Conservation (phyloP, 768 basidiomycete species). For the Hericium erinaceus region DNA sequence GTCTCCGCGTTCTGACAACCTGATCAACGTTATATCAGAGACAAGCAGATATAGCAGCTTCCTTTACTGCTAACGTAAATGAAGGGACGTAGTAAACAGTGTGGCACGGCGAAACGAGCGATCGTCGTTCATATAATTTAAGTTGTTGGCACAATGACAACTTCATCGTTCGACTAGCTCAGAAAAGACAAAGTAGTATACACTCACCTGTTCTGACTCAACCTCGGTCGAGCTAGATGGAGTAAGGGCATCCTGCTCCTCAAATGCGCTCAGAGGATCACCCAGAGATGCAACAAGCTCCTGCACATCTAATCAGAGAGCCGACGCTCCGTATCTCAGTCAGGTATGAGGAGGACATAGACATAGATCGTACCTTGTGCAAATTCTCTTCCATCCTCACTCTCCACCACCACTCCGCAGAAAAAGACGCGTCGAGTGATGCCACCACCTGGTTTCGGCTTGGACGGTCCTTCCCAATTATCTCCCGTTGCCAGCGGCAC, state of each 20-base stretch:
- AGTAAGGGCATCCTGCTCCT: neutral
- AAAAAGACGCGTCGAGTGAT: conserved; percentile 79
- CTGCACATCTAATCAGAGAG: conserved; percentile 5
- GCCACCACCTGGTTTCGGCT: conserved; percentile 25
- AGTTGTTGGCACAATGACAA: too few relatives aligned
- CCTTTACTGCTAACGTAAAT: too few relatives aligned
- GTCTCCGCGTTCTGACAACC: conserved; percentile 30
- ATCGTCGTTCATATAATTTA: too few relatives aligned
- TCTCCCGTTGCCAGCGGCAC: conserved; percentile 68
- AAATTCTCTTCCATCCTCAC: conserved; percentile 58
- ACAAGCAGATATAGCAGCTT: too few relatives aligned
- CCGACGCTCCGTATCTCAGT: neutral
- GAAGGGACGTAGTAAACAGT: too few relatives aligned
- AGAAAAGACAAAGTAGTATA: neutral
- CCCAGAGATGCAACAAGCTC: neutral
- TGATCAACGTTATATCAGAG: neutral
- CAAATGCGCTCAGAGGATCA: conserved; percentile 6
- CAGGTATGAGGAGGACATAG: neutral
- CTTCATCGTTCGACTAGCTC: neutral
- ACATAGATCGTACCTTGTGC: conserved; percentile 44
- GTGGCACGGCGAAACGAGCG: too few relatives aligned
- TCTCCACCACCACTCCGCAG: conserved; percentile 85
- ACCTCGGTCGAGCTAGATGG: conserved; percentile 20
- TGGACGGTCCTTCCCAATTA: conserved; percentile 32
- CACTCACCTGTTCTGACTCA: neutral